Percentiles rank a stretch among this genome's conserved stretches.
These are phyloP conservation scores for Peronospora farinosa DNA, from an alignment of 352 stramenopile species.

Conservation along the genomic window DNA sequence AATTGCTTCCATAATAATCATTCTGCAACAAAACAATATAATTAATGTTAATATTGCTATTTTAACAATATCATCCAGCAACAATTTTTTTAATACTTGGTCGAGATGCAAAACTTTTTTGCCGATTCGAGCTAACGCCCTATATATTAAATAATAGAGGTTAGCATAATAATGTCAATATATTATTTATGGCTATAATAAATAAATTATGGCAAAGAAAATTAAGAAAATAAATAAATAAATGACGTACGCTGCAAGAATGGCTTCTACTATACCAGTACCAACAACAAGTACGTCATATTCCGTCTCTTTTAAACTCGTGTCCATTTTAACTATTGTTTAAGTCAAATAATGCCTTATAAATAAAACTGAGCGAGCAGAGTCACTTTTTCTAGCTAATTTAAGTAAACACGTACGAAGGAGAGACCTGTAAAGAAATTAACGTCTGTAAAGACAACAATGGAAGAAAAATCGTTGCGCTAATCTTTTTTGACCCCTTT, in stretches of 20 bases:
- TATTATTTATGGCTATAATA: neutral
- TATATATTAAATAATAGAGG: constrained; percentile 8
- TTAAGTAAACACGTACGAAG: constrained; percentile 23
- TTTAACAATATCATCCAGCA: constrained; percentile 1
- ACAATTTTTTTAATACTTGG: constrained; percentile 31
- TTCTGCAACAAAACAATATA: constrained; percentile 35
- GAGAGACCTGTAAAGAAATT: constrained; percentile 33
- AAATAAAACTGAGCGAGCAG: constrained; percentile 28
- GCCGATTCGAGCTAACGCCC: constrained; percentile 52
- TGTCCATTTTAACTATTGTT: constrained; percentile 38
- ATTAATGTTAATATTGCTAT: neutral
- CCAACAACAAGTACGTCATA: constrained; percentile 75
- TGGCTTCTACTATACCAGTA: constrained; percentile 76
- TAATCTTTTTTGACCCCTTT: too few species aligned
- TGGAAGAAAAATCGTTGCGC: too few species aligned
- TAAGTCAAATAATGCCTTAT: constrained; percentile 15
- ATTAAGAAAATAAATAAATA: neutral
- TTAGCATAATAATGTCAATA: neutral
- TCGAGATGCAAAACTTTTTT: constrained; percentile 78
- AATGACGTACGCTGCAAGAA: constrained; percentile 48
- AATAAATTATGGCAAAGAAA: neutral
- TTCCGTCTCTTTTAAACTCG: constrained; percentile 46
- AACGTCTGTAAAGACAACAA: constrained; percentile 19
- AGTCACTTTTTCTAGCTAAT: constrained; percentile 20
- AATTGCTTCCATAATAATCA: constrained; percentile 80